Evolutionary conservation across 129 eudicot species (phyloP).

Genomic region (Flaveria linearis): DNA sequence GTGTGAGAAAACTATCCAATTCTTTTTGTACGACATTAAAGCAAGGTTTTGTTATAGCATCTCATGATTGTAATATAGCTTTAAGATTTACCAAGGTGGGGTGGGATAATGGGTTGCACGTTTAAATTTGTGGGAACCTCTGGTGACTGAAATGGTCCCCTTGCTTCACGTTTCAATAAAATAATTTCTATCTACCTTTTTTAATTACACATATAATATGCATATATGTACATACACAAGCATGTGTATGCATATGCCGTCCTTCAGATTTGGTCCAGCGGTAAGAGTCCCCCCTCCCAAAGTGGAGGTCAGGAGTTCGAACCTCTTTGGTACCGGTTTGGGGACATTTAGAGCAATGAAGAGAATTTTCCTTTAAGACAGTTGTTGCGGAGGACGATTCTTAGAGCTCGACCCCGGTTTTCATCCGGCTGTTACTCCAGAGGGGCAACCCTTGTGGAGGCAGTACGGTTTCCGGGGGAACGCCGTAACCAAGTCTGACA

Average conservation of each 20-base stretch:
- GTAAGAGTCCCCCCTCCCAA: no score
- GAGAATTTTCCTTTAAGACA: no score
- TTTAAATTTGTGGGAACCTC: conserved; percentile 5
- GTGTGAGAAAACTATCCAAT: background rate
- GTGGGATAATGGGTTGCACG: conserved; percentile 24
- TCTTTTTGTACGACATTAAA: background rate
- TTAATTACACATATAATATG: background rate
- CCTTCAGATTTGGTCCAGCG: no score
- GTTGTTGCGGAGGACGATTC: no score
- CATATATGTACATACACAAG: background rate
- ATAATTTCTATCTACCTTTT: conserved; percentile 9
- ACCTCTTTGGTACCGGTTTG: no score
- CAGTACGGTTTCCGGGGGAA: no score
- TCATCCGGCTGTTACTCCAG: no score
- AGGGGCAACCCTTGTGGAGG: no score
- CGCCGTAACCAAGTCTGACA: no score
- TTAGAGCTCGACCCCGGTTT: no score
- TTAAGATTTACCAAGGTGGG: conserved; percentile 22
- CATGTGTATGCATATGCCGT: background rate
- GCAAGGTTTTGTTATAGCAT: conserved; percentile 11
- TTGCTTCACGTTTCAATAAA: conserved; percentile 28
- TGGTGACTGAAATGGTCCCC: conserved; percentile 25
- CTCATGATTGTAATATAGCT: conserved; percentile 32
- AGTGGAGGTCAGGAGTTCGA: no score
- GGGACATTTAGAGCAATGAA: no score